Conservation (phyloP, 202 grass and related monocot genomes). For the Hordeum pubiflorum region DNA sequence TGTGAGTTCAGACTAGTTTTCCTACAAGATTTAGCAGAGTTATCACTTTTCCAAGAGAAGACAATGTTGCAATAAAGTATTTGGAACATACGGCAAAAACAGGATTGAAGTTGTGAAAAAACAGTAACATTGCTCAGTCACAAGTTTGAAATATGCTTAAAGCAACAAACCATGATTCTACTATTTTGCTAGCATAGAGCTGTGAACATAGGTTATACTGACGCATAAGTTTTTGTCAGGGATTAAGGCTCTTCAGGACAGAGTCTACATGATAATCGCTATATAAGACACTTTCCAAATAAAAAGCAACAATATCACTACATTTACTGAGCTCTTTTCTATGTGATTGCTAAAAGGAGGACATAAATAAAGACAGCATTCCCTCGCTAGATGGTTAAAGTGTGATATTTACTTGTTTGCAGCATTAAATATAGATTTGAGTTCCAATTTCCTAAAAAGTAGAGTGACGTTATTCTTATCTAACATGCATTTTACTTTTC, state of each 20-base stretch:
- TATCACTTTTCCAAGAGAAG: not conserved
- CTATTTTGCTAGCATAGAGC: not conserved
- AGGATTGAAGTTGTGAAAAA: not conserved
- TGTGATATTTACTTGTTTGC: conserved; percentile 3
- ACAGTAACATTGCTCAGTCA: not conserved
- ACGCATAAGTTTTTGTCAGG: not conserved
- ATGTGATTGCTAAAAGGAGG: not conserved
- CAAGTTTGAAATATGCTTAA: not conserved
- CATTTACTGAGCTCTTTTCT: not conserved
- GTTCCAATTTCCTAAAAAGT: not conserved
- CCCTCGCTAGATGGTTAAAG: not conserved
- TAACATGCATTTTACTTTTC: not conserved
- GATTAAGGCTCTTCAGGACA: not conserved
- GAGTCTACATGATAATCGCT: not conserved
- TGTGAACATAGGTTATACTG: not conserved
- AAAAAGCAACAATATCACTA: not conserved
- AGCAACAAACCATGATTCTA: not conserved
- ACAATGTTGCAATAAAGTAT: not conserved
- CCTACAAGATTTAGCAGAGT: not conserved
- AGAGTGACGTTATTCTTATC: not conserved
- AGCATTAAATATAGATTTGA: not conserved
- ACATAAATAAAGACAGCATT: not conserved
- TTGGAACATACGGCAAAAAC: not conserved
- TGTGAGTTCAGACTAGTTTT: not conserved
- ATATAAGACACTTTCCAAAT: not conserved